Conservation (phyloP, 2,329 filamentous ascomycete species). For the Colletotrichum sp. region DNA sequence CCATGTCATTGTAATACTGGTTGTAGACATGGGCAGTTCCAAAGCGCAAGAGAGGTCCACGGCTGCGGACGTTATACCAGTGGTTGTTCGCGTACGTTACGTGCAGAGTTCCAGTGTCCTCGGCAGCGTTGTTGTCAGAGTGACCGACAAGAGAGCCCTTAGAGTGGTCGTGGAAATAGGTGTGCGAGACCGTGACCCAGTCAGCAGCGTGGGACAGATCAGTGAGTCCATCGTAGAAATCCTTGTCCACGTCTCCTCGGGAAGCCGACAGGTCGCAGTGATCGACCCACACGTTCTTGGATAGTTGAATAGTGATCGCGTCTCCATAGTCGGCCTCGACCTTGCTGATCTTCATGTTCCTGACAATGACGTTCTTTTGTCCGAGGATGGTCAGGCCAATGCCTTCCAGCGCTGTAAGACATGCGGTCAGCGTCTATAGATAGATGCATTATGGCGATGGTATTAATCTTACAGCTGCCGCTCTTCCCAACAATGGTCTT, state of each 20-base stretch:
- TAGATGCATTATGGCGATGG: not conserved
- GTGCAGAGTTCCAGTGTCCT: constrained; percentile 63
- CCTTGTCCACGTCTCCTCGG: constrained; percentile 58
- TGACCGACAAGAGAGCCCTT: constrained; percentile 63
- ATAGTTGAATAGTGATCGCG: constrained; percentile 57
- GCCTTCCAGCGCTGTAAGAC: constrained; percentile 32
- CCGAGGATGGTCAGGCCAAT: constrained; percentile 55
- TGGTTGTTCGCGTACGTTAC: constrained; percentile 69
- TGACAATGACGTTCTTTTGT: constrained; percentile 60
- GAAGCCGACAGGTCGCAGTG: constrained; percentile 65
- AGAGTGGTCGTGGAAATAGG: constrained; percentile 51
- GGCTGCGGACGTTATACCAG: constrained; percentile 65
- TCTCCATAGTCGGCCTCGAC: constrained; percentile 60
- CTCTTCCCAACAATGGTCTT: constrained; percentile 43
- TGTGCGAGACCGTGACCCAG: constrained; percentile 53
- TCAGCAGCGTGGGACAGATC: constrained; percentile 66
- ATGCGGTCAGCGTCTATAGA: not conserved
- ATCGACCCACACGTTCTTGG: constrained; percentile 66
- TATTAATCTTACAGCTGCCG: constrained; percentile 20
- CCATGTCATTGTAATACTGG: constrained; percentile 39
- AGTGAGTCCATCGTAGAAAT: constrained; percentile 69
- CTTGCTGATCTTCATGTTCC: constrained; percentile 62
- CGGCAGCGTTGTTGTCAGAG: constrained; percentile 55
- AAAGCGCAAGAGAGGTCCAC: constrained; percentile 64
- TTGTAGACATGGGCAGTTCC: constrained; percentile 63